Evolutionary conservation across 129 eudicot species (phyloP).

Genomic region (Flaveria brownii): DNA sequence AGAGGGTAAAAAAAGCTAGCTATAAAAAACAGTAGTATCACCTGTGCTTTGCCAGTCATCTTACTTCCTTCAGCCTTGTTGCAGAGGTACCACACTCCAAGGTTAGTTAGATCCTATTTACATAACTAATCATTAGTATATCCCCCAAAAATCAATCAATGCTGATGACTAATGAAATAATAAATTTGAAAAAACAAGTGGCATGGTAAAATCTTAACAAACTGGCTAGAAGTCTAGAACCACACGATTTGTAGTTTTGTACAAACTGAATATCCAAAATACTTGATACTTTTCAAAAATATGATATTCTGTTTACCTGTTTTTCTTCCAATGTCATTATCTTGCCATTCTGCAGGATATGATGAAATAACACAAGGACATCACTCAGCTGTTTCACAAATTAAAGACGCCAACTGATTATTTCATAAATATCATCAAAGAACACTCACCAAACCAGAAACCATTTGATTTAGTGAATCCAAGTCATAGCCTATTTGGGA

Average conservation of each 20-base stretch:
- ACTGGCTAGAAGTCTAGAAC: slow-evolving; percentile 17
- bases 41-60: slow-evolving; percentile 39
- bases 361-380: slow-evolving; percentile 3
- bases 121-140: slow-evolving; percentile 25
- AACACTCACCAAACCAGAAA: slow-evolving; percentile 78
- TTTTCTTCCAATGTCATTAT: slow-evolving; percentile 67
- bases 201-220: neutral
- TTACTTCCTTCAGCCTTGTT: slow-evolving; percentile 52
- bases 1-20: neutral
- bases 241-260: neutral
- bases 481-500: slow-evolving; percentile 65
- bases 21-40: slow-evolving; percentile 5
- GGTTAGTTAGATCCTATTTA: slow-evolving; percentile 54
- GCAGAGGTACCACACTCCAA: slow-evolving; percentile 57
- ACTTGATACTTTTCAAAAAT: neutral
- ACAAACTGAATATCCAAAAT: neutral
- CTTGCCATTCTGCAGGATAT: slow-evolving; percentile 69
- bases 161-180: neutral
- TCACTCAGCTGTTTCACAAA: neutral
- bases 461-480: slow-evolving; percentile 56
- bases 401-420: neutral
- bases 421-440: neutral
- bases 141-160: neutral
- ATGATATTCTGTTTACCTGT: slow-evolving; percentile 53
- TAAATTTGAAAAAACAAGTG: neutral